phyloP scores from a whole-genome alignment of 192 early-diverging fungal genomes.

The Coemansia sp. region DNA sequence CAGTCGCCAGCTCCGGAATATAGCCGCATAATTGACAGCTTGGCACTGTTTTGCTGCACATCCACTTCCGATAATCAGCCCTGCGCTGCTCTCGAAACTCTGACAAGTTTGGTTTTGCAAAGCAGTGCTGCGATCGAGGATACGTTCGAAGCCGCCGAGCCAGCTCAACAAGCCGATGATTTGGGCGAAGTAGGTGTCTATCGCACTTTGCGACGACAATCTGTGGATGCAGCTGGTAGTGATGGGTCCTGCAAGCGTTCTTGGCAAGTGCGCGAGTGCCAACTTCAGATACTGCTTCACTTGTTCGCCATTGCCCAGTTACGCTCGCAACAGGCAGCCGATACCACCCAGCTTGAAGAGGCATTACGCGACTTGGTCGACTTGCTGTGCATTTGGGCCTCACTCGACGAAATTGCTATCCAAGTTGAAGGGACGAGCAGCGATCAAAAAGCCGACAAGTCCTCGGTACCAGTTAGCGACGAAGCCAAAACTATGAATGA shows the following conservation, averaged over 20 bases:
- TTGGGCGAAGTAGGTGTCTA: not conserved
- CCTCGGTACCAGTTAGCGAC: not conserved
- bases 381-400: constrained; percentile 45
- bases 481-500: constrained; percentile 13
- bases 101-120: constrained; percentile 4
- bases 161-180: not conserved
- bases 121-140: constrained; percentile 24
- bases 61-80: too few species aligned
- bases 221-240: not conserved
- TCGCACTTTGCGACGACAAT: constrained; percentile 2
- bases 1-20: not conserved
- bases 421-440: not conserved
- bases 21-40: not conserved
- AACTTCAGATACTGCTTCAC: constrained; percentile 46
- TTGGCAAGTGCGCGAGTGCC: constrained; percentile 49
- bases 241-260: constrained; percentile 1
- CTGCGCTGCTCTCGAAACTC: not conserved
- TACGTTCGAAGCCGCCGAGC: constrained; percentile 9
- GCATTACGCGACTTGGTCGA: constrained; percentile 37
- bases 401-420: constrained; percentile 26
- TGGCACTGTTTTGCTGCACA: constrained; percentile 1
- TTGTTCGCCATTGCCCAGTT: constrained; percentile 22
- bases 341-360: constrained; percentile 8
- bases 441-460: not conserved
- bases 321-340: not conserved